Evolutionary conservation across 2,329 filamentous ascomycete genomes (phyloP), one percentile per base, ranked within the genome.

Genomic region (Sporothrix pseudoabietina): DNA sequence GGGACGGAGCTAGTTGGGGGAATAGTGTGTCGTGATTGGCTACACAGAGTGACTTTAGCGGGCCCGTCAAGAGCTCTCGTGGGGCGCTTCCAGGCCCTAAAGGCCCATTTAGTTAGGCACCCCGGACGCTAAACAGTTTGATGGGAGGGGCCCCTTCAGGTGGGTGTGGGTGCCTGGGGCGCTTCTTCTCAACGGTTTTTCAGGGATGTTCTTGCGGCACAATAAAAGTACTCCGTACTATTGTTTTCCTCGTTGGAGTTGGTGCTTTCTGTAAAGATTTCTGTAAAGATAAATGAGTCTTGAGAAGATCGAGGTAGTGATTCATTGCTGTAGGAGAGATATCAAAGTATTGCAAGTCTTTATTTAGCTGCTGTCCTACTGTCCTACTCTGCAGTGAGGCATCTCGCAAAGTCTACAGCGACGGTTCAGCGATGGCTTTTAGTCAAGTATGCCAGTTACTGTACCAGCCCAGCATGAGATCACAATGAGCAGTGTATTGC

Each of bases 31-130:
- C 12, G 1, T 52, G 1, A 68, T 52, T 68, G 65, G 65, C 8
- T 9, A 2, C 6, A 8, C 12, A 1, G 5, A 2, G 8, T 4
- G 6, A 10, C 10, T 35, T n/a, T 14, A 68, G 44, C 35, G 65
- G 65, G 10, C 39, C 16, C 65, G 14, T 14, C 1, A 52, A 49
- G 65, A 68, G 65, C 65, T 68, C 26, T 68, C 65, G 65, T 68
- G 65, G 65, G 65, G 65, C 65, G 41, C 44, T 52, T 30, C 3
- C 39, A 47, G n/a, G 61, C 61, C 61, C 12, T 30, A 44, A 22
- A 66, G 39, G 39, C 39, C 35, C 22, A 44, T 9, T 66, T 30
- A 47, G 61, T 47, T 66, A 66, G 61, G 61, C 59, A 16, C 39
- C 61, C 61, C 61, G 35, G 61, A 30, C 61, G 61, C 61, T 47